A percentile compares a stretch with the other conserved stretches of the same genome.
Evolutionary conservation across 495 filamentous ascomycete species (phyloP).

Genomic region (Viridothelium virens): DNA sequence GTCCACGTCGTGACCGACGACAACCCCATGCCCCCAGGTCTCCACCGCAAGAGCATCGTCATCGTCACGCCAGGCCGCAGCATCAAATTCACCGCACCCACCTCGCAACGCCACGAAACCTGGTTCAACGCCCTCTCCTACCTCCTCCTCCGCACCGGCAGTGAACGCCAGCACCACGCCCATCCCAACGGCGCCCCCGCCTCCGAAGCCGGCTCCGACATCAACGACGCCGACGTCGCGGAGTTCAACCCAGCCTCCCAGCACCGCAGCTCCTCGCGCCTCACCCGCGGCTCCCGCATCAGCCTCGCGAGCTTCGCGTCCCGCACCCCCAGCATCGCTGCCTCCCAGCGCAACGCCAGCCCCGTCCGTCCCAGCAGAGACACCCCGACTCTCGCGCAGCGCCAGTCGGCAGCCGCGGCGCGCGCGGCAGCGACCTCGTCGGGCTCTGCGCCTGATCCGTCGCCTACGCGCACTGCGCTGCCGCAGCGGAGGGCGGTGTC

Average conservation of each 20-base stretch:
- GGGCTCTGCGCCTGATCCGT: not conserved
- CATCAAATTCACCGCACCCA: constrained; percentile 88
- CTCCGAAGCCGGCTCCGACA: constrained; percentile 40
- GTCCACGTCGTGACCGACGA: constrained; percentile 92
- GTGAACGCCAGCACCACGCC: constrained; percentile 37
- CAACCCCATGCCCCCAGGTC: constrained; percentile 87
- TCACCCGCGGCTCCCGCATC: constrained; percentile 48
- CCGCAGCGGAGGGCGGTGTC: not conserved
- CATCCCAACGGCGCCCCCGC: not conserved
- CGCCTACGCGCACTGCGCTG: not conserved
- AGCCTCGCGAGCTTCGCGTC: constrained; percentile 82
- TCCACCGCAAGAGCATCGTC: constrained; percentile 87
- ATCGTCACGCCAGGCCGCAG: constrained; percentile 81
- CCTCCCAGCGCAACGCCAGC: constrained; percentile 50
- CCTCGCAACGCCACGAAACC: constrained; percentile 88
- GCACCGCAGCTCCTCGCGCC: constrained; percentile 36
- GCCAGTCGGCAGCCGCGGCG: constrained; percentile 40
- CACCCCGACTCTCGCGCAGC: constrained; percentile 29
- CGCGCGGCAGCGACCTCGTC: constrained; percentile 12
- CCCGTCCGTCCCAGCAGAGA: constrained; percentile 46
- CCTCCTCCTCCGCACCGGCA: constrained; percentile 66
- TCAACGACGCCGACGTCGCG: constrained; percentile 68
- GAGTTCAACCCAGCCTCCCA: constrained; percentile 76
- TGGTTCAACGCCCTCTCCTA: constrained; percentile 99
- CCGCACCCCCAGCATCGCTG: constrained; percentile 52